Evolutionary conservation across 2,329 filamentous ascomycete species (phyloP).

Genomic region (Stagonosporopsis cucurbitacearum): DNA sequence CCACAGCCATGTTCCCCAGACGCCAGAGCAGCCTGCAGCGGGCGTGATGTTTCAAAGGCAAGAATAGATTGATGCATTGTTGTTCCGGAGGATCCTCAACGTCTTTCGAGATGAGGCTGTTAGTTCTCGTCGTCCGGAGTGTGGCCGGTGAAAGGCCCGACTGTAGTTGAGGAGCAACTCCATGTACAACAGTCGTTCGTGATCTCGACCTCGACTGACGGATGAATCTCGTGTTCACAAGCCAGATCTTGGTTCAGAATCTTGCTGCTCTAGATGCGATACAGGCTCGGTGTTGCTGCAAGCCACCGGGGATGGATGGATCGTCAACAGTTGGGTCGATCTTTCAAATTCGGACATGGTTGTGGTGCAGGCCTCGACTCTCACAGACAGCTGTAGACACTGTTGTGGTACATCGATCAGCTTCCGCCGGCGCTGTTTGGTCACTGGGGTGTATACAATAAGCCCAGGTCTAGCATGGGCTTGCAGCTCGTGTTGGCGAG

Average conservation of each 20-base stretch:
- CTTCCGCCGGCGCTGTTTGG: slow-evolving; percentile 4
- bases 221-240: slow-evolving; percentile 2
- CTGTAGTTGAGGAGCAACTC: neutral
- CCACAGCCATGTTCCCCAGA: slow-evolving; percentile 7
- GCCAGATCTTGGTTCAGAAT: slow-evolving; percentile 7
- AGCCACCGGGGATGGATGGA: slow-evolving; percentile 3
- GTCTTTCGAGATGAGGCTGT: neutral
- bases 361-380: slow-evolving; percentile 2
- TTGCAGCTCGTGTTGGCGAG: slow-evolving; percentile 18
- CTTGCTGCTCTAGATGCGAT: neutral
- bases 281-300: slow-evolving; percentile 8
- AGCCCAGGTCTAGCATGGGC: slow-evolving; percentile 10
- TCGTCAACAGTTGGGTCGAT: neutral
- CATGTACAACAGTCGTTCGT: slow-evolving; percentile 3
- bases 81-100: neutral
- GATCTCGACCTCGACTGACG: neutral
- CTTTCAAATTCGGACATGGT: no score
- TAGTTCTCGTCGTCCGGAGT: slow-evolving; percentile 9
- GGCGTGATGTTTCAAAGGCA: slow-evolving; percentile 3
- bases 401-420: slow-evolving; percentile 7
- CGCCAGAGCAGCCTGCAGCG: neutral
- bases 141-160: slow-evolving; percentile 7
- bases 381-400: slow-evolving; percentile 8
- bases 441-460: slow-evolving; percentile 14
- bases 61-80: slow-evolving; percentile 2